These are phyloP conservation scores for Aschersonia sp. DNA, from an alignment of 2,329 filamentous ascomycete species.

Conservation along the genomic window DNA sequence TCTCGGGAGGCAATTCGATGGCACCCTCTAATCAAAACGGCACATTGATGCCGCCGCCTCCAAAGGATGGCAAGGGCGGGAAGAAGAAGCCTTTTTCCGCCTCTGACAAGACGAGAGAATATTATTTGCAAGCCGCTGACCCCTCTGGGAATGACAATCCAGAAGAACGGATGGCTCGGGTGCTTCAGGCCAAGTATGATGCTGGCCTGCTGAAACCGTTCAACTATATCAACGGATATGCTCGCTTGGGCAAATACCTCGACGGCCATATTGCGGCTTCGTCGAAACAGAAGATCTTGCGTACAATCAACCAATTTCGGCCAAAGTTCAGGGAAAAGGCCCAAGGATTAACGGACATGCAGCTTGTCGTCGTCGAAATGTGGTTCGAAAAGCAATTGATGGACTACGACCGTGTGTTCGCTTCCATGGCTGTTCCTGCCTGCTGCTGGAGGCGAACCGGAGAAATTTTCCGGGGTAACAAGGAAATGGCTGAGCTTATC, in stretches of 20 bases:
- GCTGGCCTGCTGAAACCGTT: conserved; percentile 90
- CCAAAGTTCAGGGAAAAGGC: conserved; percentile 95
- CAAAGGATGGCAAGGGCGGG: conserved; percentile 35
- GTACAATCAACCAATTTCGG: conserved; percentile 82
- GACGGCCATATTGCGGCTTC: conserved; percentile 70
- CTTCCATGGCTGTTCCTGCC: conserved; percentile 95
- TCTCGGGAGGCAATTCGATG: conserved; percentile 10
- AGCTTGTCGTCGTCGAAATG: conserved; percentile 93
- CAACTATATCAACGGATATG: conserved; percentile 96
- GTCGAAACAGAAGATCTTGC: conserved; percentile 81
- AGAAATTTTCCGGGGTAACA: conserved; percentile 94
- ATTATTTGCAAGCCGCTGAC: conserved; percentile 94
- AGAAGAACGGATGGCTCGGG: conserved; percentile 88
- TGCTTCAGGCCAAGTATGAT: conserved; percentile 91
- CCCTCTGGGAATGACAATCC: conserved; percentile 74
- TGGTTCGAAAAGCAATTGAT: conserved; percentile 96
- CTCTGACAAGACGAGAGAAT: conserved; percentile 69
- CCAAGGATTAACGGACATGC: conserved; percentile 81
- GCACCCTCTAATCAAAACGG: conserved; percentile 10
- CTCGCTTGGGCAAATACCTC: conserved; percentile 79
- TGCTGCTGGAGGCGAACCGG: conserved; percentile 95
- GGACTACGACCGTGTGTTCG: conserved; percentile 97
- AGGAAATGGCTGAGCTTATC: conserved; percentile 96
- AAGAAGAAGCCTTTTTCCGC: conserved; percentile 50
- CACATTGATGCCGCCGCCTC: conserved; percentile 33